Evolutionary conservation across 441 rosid genomes (phyloP).

Genomic region (Erodium trifolium): DNA sequence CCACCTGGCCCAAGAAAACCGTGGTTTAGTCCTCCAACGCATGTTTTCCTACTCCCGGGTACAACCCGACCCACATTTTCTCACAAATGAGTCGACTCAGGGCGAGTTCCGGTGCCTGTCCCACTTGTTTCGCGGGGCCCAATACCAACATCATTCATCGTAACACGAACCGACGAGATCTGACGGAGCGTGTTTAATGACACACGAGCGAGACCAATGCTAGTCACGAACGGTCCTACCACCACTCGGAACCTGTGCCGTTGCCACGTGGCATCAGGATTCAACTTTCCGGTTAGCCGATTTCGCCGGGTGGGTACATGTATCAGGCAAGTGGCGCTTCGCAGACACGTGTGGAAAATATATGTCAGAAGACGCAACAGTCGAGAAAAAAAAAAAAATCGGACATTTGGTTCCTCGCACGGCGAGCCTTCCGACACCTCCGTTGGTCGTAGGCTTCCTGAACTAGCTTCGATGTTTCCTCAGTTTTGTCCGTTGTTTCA

Average conservation of each 20-base stretch:
- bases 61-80: too few species aligned
- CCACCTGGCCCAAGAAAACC: slow-evolving; percentile 77
- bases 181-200: background rate
- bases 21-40: slow-evolving; percentile 65
- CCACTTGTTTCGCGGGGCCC: background rate
- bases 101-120: too few species aligned
- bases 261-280: background rate
- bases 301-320: background rate
- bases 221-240: background rate
- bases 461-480: background rate
- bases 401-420: slow-evolving; percentile 25
- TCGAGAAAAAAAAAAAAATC: slow-evolving; percentile 7
- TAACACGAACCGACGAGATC: slow-evolving; percentile 2
- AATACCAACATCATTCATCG: background rate
- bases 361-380: background rate
- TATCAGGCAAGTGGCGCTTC: slow-evolving; percentile 8
- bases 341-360: slow-evolving; percentile 15
- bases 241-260: background rate
- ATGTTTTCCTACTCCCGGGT: slow-evolving; percentile 16
- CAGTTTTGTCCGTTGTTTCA: background rate
- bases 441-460: slow-evolving; percentile 17
- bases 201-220: too few species aligned
- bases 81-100: background rate
- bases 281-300: background rate
- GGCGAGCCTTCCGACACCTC: slow-evolving; percentile 26